Conservation (phyloP, 208 protist species). For the Phytomonas serpens region DNA sequence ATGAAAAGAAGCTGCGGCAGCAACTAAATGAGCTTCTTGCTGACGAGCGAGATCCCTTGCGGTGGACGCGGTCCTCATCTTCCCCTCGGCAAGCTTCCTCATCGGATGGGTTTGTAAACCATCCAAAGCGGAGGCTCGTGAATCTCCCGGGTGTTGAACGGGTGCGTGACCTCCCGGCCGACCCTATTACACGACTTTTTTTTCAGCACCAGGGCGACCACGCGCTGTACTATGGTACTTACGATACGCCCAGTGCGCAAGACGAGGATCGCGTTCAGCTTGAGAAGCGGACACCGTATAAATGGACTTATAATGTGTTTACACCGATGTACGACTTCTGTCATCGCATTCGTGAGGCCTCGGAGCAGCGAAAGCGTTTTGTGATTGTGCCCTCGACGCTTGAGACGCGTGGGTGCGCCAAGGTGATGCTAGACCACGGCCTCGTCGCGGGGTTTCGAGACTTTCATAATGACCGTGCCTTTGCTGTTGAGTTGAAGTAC, state of each 20-base stretch:
- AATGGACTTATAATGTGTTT: constrained; percentile 70
- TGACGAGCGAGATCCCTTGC: constrained; percentile 52
- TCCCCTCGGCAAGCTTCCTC: background rate
- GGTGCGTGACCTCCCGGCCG: constrained; percentile 71
- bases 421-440: constrained; percentile 83
- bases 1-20: constrained; percentile 64
- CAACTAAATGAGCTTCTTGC: constrained; percentile 71
- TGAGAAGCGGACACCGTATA: constrained; percentile 55
- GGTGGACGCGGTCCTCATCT: constrained; percentile 1
- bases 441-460: constrained; percentile 86
- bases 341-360: constrained; percentile 78
- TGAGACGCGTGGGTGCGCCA: constrained; percentile 81
- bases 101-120: constrained; percentile 8
- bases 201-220: constrained; percentile 90
- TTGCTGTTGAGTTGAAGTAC: constrained; percentile 89
- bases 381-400: constrained; percentile 83
- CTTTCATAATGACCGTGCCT: constrained; percentile 89
- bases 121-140: constrained; percentile 40
- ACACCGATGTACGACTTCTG: constrained; percentile 88
- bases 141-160: constrained; percentile 80
- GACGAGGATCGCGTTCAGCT: constrained; percentile 82
- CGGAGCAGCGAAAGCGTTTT: constrained; percentile 84
- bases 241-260: constrained; percentile 58
- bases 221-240: constrained; percentile 87
- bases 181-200: constrained; percentile 88